These are phyloP conservation scores for Ophiostoma tasmaniense DNA, from an alignment of 2,329 filamentous ascomycete genomes.

Conservation along the genomic window DNA sequence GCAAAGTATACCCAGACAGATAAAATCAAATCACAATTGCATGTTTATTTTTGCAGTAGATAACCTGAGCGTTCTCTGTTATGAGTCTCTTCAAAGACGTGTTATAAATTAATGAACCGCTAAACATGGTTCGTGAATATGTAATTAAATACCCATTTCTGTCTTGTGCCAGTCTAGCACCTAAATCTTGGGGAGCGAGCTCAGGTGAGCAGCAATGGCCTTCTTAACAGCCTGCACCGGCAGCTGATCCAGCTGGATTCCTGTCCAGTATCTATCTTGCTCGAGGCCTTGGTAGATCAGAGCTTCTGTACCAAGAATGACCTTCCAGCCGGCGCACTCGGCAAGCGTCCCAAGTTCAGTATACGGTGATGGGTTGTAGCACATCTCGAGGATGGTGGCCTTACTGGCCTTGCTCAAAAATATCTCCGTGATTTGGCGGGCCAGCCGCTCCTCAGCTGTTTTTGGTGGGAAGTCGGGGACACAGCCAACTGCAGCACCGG, in stretches of 20 bases:
- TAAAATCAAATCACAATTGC: background rate
- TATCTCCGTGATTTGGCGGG: constrained; percentile 46
- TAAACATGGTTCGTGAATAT: background rate
- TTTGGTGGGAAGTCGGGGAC: constrained; percentile 68
- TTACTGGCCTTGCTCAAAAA: constrained; percentile 39
- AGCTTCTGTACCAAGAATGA: constrained; percentile 67
- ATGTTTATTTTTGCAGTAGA: background rate
- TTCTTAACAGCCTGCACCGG: constrained; percentile 52
- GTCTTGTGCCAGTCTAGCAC: background rate
- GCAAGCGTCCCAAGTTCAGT: constrained; percentile 58
- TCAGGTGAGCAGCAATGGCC: constrained; percentile 37
- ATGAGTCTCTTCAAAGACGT: background rate
- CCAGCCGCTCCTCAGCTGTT: constrained; percentile 52
- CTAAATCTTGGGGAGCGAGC: constrained; percentile 20
- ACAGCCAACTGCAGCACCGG: constrained; percentile 62
- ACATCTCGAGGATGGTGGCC: constrained; percentile 72
- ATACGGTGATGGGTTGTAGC: constrained; percentile 66
- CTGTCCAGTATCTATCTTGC: constrained; percentile 59
- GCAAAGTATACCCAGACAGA: background rate
- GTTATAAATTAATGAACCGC: background rate
- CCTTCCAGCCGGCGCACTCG: constrained; percentile 56
- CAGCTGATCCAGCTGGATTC: constrained; percentile 47
- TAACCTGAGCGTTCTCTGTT: background rate
- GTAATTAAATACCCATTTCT: background rate
- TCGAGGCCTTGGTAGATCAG: constrained; percentile 71